Evolutionary conservation across 169 alveolate species (phyloP), one percentile per base, ranked within the genome.

Genomic region (Plasmodium cynomolgi): DNA sequence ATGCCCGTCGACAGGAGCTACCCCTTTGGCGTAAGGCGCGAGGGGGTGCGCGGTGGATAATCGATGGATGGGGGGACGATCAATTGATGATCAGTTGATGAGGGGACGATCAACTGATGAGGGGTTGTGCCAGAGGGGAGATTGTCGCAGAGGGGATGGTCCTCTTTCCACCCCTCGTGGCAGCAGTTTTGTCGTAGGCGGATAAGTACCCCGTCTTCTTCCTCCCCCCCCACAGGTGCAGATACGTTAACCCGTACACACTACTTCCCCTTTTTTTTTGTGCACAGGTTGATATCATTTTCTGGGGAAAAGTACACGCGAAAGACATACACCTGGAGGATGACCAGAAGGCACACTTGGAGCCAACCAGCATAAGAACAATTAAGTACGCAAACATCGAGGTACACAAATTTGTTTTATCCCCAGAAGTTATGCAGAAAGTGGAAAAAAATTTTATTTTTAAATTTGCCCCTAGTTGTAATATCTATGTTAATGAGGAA

Each of bases 261-360:
- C 13, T 0, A 15, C 34, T 0, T 1, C 33, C 9, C 26, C 15
- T 20, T 6, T 20, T 62, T 62, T 20, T 62, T 62, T 20, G 1
- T 62, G 13, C n/a, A 0, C 58, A 85, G 93, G 41, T 85, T 85
- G 93, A 85, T 37, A 20, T 77, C 17, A 77, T 86, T 7, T 86
- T 86, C 71, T 86, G 93, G 93, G 84, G 86, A 13, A 56, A 13
- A 2, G 58, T 20, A 4, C 29, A 54, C 26, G 84, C 39, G 33
- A 86, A 58, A 33, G 81, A 74, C 7, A 29, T 58, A 33, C 81
- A 31, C 33, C 33, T 77, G 85, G 54, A 75, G 79, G 93, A 75
- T 13, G 58, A 7, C 4, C 58, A 75, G 20, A 29, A 74, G 47
- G 56, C 77, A 26, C n/a, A 7, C 26, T 9, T 50, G 11, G 31